Conservation (phyloP, 2,329 filamentous ascomycete species). For the Calonectria ilicicola region DNA sequence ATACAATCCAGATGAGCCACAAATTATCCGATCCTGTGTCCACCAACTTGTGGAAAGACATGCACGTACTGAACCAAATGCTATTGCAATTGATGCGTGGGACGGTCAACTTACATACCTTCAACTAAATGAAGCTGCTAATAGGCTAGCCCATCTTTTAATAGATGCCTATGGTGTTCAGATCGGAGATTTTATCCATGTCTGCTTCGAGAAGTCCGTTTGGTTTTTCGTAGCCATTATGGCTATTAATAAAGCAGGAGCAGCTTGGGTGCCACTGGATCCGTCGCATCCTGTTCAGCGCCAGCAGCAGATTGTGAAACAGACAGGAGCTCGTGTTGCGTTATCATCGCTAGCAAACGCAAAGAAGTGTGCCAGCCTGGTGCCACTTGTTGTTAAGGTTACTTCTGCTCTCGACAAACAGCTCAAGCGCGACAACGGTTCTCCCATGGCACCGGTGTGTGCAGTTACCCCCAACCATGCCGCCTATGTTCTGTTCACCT, state of each 20-base stretch:
- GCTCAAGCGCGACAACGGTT: neutral
- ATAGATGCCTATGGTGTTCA: constrained; percentile 8
- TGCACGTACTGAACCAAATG: constrained; percentile 4
- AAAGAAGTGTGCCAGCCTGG: neutral
- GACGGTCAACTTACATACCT: constrained; percentile 41
- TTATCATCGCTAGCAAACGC: neutral
- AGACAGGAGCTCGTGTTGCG: neutral
- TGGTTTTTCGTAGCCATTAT: constrained; percentile 24
- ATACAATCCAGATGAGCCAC: neutral
- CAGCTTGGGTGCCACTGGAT: constrained; percentile 5
- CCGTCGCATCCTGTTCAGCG: neutral
- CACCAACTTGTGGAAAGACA: constrained; percentile 35
- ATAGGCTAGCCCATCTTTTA: constrained; percentile 14
- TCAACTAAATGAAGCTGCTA: constrained; percentile 18
- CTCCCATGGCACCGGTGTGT: neutral
- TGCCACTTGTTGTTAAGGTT: neutral
- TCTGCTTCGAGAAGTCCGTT: constrained; percentile 29
- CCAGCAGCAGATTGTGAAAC: neutral
- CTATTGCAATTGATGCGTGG: constrained; percentile 40
- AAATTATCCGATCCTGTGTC: constrained; percentile 16
- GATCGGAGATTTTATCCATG: constrained; percentile 3
- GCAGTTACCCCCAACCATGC: neutral
- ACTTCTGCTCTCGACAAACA: neutral
- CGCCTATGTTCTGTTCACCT: constrained; percentile 37
- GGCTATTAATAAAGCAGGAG: constrained; percentile 8